Percentiles rank a stretch among this genome's conserved stretches.
Evolutionary conservation across 2,329 filamentous ascomycete genomes (phyloP).

Genomic region (Anthostomella pinea): DNA sequence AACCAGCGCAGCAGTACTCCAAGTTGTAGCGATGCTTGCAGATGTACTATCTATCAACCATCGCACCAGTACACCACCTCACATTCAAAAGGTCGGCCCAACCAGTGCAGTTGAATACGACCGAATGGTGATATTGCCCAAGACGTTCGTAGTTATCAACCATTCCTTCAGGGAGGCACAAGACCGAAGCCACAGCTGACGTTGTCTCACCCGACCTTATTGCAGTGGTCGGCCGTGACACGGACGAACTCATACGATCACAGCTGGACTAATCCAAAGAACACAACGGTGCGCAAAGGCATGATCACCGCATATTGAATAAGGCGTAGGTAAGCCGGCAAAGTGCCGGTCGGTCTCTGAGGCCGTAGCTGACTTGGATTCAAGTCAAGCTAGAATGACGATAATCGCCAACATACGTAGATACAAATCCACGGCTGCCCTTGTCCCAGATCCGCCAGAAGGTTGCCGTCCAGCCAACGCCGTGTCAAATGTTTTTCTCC

Average conservation of each 20-base stretch:
- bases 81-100: too few relatives aligned
- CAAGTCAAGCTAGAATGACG: constrained; percentile 52
- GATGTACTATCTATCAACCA: too few relatives aligned
- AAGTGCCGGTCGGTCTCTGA: constrained; percentile 69
- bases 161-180: too few relatives aligned
- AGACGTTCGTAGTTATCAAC: too few relatives aligned
- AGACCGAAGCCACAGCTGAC: too few relatives aligned
- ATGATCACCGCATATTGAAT: constrained; percentile 23
- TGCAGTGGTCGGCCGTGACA: background rate
- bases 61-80: too few relatives aligned
- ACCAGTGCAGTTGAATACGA: too few relatives aligned
- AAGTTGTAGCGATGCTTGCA: too few relatives aligned
- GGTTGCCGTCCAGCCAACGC: constrained; percentile 36
- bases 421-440: constrained; percentile 38
- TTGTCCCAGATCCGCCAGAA: constrained; percentile 43
- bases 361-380: constrained; percentile 64
- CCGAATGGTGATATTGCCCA: too few relatives aligned
- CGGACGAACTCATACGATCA: background rate
- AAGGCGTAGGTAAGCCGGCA: constrained; percentile 55
- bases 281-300: constrained; percentile 4
- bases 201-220: too few relatives aligned
- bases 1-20: too few relatives aligned
- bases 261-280: background rate
- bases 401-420: constrained; percentile 40
- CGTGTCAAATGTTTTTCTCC: constrained; percentile 29